A percentile compares a stretch with the other conserved stretches of the same genome.
phyloP scores from a whole-genome alignment of 805 yeast genomes.

The Wickerhamomyces bisporus region DNA sequence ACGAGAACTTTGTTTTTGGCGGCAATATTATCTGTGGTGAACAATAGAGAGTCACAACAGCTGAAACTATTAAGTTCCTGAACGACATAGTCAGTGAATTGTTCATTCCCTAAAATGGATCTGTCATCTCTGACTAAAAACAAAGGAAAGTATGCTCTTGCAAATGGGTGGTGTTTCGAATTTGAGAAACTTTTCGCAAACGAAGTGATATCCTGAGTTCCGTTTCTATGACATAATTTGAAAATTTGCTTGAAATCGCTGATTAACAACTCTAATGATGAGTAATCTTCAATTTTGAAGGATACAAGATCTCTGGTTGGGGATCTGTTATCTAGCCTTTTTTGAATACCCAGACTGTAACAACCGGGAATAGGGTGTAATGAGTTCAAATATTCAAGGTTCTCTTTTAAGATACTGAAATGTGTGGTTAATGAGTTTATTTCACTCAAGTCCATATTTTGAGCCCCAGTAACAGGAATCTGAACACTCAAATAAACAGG shows the following conservation, averaged over 20 bases:
- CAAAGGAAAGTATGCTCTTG: conserved; percentile 59
- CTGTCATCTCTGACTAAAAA: conserved; percentile 59
- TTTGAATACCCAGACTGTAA: conserved; percentile 44
- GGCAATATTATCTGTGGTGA: conserved; percentile 22
- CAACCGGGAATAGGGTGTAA: conserved; percentile 30
- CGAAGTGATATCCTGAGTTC: conserved; percentile 26
- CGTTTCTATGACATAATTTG: conserved; percentile 25
- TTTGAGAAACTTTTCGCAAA: conserved; percentile 31
- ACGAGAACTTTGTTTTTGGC: conserved; percentile 22
- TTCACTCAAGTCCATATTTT: conserved; percentile 11
- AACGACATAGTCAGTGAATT: conserved; percentile 31
- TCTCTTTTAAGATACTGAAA: conserved; percentile 8
- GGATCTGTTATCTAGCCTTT: conserved; percentile 40
- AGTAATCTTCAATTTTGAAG: conserved; percentile 27
- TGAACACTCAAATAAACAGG: conserved; percentile 13
- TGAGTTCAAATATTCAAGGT: conserved; percentile 17
- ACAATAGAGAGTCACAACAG: conserved; percentile 30
- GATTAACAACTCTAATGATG: conserved; percentile 26
- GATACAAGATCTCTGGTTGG: conserved; percentile 34
- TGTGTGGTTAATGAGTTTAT: conserved; percentile 9
- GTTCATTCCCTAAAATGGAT: conserved; percentile 47
- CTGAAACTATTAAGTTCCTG: conserved; percentile 40
- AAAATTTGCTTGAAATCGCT: conserved; percentile 34
- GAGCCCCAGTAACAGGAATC: conserved; percentile 9
- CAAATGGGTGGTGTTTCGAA: conserved; percentile 35